Conservation (phyloP, 1,284 basidiomycete species). For the Fomes fomentarius region DNA sequence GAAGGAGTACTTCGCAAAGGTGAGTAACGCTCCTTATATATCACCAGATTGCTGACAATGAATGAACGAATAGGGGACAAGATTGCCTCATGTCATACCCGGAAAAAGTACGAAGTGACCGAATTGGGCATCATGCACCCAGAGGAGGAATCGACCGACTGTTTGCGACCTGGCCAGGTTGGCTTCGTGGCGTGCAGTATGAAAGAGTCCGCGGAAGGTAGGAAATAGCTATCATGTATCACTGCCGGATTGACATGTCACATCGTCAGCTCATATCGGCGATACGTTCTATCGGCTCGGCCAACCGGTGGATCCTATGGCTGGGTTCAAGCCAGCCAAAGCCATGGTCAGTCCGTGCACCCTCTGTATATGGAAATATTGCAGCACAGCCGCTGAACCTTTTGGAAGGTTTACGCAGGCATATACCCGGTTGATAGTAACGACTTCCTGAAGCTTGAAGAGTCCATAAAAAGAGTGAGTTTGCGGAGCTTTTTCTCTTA, state of each 20-base stretch:
- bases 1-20: conserved; percentile 68
- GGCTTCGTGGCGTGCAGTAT: conserved; percentile 94
- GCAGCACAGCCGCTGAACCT: neutral
- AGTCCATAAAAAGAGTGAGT: conserved; percentile 88
- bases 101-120: conserved; percentile 90
- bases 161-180: conserved; percentile 87
- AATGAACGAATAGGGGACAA: conserved; percentile 71
- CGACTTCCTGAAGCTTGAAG: conserved; percentile 94
- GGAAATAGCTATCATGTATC: too few relatives aligned
- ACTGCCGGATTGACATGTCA: too few relatives aligned
- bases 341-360: conserved; percentile 80
- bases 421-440: conserved; percentile 92
- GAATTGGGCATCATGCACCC: conserved; percentile 95
- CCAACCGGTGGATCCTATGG: conserved; percentile 81
- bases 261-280: conserved; percentile 77
- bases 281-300: conserved; percentile 89
- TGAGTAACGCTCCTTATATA: conserved; percentile 26
- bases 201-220: conserved; percentile 98
- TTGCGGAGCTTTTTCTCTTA: conserved; percentile 13
- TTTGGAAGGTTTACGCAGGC: conserved; percentile 86
- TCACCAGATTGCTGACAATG: conserved; percentile 1
- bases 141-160: conserved; percentile 75
- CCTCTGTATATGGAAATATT: neutral
- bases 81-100: conserved; percentile 84
- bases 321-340: conserved; percentile 92